Evolutionary conservation across 148 eudicot genomes (phyloP), one percentile per base, ranked within the genome.

Genomic region (Drosera capensis): DNA sequence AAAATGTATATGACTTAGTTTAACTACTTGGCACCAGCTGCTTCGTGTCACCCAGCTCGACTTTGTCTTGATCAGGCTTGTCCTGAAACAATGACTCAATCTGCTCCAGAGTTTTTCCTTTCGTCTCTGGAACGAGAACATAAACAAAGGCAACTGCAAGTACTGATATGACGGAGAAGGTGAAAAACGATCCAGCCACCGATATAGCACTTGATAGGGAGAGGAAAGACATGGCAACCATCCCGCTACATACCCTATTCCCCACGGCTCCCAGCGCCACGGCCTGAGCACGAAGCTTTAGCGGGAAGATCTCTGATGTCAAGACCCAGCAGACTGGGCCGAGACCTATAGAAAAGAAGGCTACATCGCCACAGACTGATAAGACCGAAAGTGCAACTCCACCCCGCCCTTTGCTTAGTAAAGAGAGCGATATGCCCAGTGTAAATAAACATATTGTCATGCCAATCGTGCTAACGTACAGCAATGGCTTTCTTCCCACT

Each of bases 241-340:
- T 1, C 3, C 96, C 96, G 31, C 96, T 82, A 41, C 94, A 71
- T 11, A 87, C 80, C 56, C 96, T 59, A 40, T 71, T 79, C 40
- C 94, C 96, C 3, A 87, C 79, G 0, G 94, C 73, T 25, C 90
- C 96, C 0, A 87, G 54, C 1, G 86, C 86, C 0, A 87, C 74
- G 21, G 96, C 96, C 48, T 82, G 96, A 25, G 96, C 96, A 22
- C 94, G 68, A 23, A 87, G 80, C 59, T 76, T 68, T 20, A 79
- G 67, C 1, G 96, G 96, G 63, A 79, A 87, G 28, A 87, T 74
- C 53, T 87, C 96, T 0, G 94, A 79, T 5, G 83, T 44, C 49
- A 82, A 43, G 5, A 87, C 94, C 96, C 96, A 87, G 41, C 88
- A 79, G 19, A 87, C 54, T 0, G 96, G 96, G 20, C 96, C 96